Percentiles rank a stretch among this genome's conserved stretches.
phyloP scores from a whole-genome alignment of 768 basidiomycete genomes.

The Boletus vermiculosoides region DNA sequence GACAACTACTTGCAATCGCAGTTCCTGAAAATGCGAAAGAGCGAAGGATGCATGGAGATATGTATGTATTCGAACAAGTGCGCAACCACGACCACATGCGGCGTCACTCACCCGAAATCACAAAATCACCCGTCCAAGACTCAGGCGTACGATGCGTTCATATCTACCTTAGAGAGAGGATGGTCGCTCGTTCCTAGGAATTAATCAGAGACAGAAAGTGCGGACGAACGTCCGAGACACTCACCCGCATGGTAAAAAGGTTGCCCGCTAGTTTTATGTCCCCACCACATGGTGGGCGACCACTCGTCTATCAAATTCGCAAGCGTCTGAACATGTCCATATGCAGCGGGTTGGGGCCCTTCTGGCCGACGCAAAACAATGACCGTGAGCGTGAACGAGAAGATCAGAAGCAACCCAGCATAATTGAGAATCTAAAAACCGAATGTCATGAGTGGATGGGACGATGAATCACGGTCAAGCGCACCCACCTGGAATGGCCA shows the following conservation, averaged over 20 bases:
- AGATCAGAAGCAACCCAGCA: slow-evolving; percentile 15
- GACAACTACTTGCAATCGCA: neutral
- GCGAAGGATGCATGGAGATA: too few species aligned
- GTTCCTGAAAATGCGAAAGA: neutral
- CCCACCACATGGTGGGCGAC: slow-evolving; percentile 35
- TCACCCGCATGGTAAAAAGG: slow-evolving; percentile 21
- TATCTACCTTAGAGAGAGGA: slow-evolving; percentile 20
- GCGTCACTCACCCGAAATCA: too few species aligned
- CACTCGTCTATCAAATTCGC: slow-evolving; percentile 38
- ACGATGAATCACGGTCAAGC: neutral
- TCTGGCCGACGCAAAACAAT: slow-evolving; percentile 14
- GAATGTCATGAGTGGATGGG: neutral
- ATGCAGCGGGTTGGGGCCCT: slow-evolving; percentile 32
- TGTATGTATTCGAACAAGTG: neutral
- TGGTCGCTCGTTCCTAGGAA: slow-evolving; percentile 24
- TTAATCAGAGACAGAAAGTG: neutral
- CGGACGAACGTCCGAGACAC: neutral
- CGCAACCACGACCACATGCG: too few species aligned
- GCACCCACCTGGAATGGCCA: slow-evolving; percentile 24
- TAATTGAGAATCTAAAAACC: slow-evolving; percentile 29
- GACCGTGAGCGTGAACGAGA: slow-evolving; percentile 18
- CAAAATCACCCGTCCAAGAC: neutral
- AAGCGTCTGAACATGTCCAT: slow-evolving; percentile 35
- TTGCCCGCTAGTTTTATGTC: slow-evolving; percentile 16
- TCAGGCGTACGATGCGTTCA: slow-evolving; percentile 22